Conservation (phyloP, 2,329 filamentous ascomycete species). For the Trichophyton rubrum region DNA sequence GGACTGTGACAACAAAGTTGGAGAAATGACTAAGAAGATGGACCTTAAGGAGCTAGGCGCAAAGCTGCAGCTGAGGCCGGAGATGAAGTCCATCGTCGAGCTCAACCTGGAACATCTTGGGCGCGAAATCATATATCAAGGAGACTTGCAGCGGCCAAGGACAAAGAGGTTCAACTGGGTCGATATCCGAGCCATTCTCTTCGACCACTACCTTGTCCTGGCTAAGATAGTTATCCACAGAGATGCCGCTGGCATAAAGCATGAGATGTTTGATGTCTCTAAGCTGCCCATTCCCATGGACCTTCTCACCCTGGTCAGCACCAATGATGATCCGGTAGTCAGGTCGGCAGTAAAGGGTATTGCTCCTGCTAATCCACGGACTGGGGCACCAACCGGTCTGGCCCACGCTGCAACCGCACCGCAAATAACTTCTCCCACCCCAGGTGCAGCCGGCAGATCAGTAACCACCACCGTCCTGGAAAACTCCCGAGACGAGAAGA, state of each 20-base stretch:
- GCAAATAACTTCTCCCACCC: slow-evolving; percentile 45
- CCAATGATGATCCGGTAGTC: slow-evolving; percentile 79
- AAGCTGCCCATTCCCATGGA: slow-evolving; percentile 96
- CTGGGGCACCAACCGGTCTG: slow-evolving; percentile 42
- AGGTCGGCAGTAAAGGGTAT: slow-evolving; percentile 66
- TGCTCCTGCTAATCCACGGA: slow-evolving; percentile 41
- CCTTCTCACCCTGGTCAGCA: slow-evolving; percentile 78
- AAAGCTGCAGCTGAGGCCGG: slow-evolving; percentile 73
- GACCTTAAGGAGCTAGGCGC: slow-evolving; percentile 70
- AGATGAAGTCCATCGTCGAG: slow-evolving; percentile 68
- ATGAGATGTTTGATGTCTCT: slow-evolving; percentile 79
- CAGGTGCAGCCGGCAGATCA: slow-evolving; percentile 29
- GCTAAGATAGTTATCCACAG: slow-evolving; percentile 62
- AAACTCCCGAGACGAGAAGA: slow-evolving; percentile 58
- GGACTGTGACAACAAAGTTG: slow-evolving; percentile 86
- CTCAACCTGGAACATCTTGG: slow-evolving; percentile 91
- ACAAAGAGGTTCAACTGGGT: slow-evolving; percentile 85
- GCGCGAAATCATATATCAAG: slow-evolving; percentile 74
- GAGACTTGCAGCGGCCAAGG: slow-evolving; percentile 79
- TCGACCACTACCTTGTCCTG: slow-evolving; percentile 91
- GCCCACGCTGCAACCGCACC: slow-evolving; percentile 56
- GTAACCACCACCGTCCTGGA: slow-evolving; percentile 40
- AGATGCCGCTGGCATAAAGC: slow-evolving; percentile 62
- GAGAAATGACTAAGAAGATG: slow-evolving; percentile 83
- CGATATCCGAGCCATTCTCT: slow-evolving; percentile 83